Conservation (phyloP, 148 eudicot genomes). For the Rhododendron kiyosumense region DNA sequence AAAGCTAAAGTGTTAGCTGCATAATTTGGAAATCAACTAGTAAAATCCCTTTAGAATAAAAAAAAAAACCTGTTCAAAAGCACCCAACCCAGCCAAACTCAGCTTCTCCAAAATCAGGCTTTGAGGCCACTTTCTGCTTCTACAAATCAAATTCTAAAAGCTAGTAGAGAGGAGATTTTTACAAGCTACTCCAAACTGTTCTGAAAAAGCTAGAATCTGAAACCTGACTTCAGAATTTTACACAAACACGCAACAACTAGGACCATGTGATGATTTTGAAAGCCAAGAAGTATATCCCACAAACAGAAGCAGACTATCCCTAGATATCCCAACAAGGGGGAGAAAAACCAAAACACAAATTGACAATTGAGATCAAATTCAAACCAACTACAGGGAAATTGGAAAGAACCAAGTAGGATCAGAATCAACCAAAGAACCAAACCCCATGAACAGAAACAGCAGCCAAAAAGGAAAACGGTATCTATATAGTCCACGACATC, state of each 20-base stretch:
- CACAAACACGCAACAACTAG: background rate
- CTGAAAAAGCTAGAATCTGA: background rate
- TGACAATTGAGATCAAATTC: background rate
- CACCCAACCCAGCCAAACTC: background rate
- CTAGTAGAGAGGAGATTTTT: background rate
- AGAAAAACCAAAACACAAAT: background rate
- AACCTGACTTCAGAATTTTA: background rate
- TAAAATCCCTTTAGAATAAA: background rate
- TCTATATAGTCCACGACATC: too few relatives aligned
- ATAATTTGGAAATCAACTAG: background rate
- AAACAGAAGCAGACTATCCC: background rate
- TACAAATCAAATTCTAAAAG: background rate
- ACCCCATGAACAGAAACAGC: slow-evolving; percentile 6
- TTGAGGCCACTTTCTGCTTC: background rate
- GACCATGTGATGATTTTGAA: background rate
- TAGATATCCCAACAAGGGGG: background rate
- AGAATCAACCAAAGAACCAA: background rate
- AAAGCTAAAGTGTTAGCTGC: background rate
- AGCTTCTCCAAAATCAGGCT: background rate
- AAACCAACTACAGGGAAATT: background rate
- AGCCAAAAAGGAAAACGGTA: background rate
- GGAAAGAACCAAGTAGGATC: background rate
- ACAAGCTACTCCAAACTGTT: background rate
- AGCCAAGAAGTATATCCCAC: background rate
- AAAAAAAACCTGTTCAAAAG: background rate